A percentile compares a stretch with the other conserved stretches of the same genome.
Conservation (phyloP, 345 rosid genomes). For the Gossypium ekmanianum region DNA sequence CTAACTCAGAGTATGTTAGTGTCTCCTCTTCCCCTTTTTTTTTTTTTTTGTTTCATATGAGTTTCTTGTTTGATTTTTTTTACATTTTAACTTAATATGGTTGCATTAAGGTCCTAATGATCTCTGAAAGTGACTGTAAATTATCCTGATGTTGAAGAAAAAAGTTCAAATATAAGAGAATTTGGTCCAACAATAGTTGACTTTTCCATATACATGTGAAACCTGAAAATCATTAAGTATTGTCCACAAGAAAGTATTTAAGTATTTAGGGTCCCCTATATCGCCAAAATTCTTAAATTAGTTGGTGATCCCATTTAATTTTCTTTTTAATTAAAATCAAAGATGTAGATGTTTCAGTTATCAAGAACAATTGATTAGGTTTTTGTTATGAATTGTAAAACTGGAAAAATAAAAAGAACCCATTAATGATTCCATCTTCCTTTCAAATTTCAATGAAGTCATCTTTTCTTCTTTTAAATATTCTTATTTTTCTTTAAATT, state of each 20-base stretch:
- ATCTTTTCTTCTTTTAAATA: background rate
- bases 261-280: background rate
- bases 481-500: background rate
- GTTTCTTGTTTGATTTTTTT: slow-evolving; percentile 25
- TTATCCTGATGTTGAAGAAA: background rate
- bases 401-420: background rate
- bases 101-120: too few relatives aligned
- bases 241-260: background rate
- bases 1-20: slow-evolving; percentile 45
- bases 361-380: background rate
- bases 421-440: slow-evolving; percentile 1
- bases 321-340: background rate
- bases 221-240: background rate
- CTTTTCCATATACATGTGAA: background rate
- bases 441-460: background rate
- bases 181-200: background rate
- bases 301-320: background rate
- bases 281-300: background rate
- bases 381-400: background rate
- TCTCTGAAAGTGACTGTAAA: slow-evolving; percentile 33
- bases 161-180: background rate
- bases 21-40: background rate
- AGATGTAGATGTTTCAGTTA: background rate
- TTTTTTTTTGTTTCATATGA: background rate
- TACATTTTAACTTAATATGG: slow-evolving; percentile 59